These are phyloP conservation scores for Begonia peltatifolia DNA, from an alignment of 306 rosid genomes.

Conservation along the genomic window DNA sequence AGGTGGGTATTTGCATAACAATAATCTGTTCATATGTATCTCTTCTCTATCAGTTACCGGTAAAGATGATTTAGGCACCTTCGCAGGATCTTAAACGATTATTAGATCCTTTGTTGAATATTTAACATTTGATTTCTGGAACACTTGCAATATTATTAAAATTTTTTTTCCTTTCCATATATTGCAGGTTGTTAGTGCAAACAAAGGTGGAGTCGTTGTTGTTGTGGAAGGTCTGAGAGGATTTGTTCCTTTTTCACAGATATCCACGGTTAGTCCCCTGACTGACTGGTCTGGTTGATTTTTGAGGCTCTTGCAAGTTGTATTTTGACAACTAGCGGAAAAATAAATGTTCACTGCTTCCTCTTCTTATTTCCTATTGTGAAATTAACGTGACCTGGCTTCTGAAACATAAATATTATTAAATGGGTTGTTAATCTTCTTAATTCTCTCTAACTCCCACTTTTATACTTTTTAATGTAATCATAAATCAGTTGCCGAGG, in stretches of 20 bases:
- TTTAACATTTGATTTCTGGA: too few species aligned
- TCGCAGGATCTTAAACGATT: background rate
- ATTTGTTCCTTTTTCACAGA: constrained; percentile 92
- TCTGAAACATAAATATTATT: background rate
- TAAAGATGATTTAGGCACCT: background rate
- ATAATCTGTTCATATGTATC: too few species aligned
- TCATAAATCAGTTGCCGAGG: constrained; percentile 72
- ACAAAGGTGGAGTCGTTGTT: constrained; percentile 95
- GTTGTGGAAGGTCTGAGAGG: constrained; percentile 84
- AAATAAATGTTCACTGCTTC: too few species aligned
- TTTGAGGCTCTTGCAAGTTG: too few species aligned
- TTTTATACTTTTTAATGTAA: constrained; percentile 1
- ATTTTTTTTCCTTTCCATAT: background rate
- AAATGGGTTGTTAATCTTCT: too few species aligned
- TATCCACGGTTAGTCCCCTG: constrained; percentile 60
- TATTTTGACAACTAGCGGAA: too few species aligned
- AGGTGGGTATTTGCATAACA: constrained; percentile 42
- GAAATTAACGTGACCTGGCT: background rate
- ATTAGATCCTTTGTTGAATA: too few species aligned
- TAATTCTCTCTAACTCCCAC: too few species aligned
- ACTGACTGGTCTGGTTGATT: too few species aligned
- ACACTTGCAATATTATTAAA: too few species aligned
- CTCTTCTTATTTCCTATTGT: too few species aligned
- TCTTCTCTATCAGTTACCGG: too few species aligned
- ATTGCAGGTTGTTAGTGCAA: constrained; percentile 61